Evolutionary conservation across 2,329 filamentous ascomycete species (phyloP), one percentile per base, ranked within the genome.

Genomic region (Scopulariopsis brevicaulis): DNA sequence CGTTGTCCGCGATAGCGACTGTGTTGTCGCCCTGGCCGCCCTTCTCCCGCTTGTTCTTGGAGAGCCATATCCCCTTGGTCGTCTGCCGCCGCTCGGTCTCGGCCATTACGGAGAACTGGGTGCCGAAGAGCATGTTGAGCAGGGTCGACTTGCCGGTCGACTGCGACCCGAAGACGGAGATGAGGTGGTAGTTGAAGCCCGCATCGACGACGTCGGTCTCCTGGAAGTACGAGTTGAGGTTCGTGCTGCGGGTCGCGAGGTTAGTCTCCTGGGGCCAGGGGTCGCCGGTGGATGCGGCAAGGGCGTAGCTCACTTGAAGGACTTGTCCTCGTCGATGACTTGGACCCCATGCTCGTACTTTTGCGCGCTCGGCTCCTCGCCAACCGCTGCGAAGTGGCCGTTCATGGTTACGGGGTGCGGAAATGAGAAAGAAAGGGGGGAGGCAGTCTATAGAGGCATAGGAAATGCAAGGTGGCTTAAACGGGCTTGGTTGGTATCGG

Each of bases 41-140:
- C 58, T 74, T 77, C 56, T 75, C 72, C 64, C 80, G 79, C 77
- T 96, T 96, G 74, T 97, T 97, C 77, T 96, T 96, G 63, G 92
- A 96, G 87, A 99, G 87, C 94, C 94, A 99, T 70, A 99, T 99
- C 69, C 94, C 94, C 78, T 97, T 99, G 52, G 94, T 99, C 0
- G 94, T 99, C 79, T 99, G 94, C 61, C 91, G 86, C 63, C 94
- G 84, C 72, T 96, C 91, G 62, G 85, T 81, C 79, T 99, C 94
- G 65, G 90, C 90, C 94, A 99, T 99, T 69, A 99, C 93, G 64
- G 90, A 93, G 76, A 99, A 99, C 59, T 92, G 82, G 64, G 94
- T 99, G 62, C 90, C 90, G 70, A 99, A 99, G 59, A 99, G 85
- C 73, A 93, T 81, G 77, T 99, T 99, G 63, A 99, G 84, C 53